Conservation (phyloP, 495 filamentous ascomycete genomes). For the Usnea hakonensis region DNA sequence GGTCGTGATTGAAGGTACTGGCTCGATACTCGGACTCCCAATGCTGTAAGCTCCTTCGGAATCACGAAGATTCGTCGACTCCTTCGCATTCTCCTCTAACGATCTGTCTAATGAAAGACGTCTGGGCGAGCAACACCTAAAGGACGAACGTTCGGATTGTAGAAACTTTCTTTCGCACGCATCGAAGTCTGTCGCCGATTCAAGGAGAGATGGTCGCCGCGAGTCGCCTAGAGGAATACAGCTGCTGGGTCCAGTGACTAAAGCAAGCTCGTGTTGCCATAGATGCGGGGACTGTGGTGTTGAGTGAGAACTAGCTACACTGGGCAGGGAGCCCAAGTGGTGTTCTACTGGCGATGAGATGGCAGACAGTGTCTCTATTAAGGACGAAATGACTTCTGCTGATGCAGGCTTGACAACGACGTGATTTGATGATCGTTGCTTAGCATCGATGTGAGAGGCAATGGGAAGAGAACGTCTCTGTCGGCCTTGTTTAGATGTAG, state of each 20-base stretch:
- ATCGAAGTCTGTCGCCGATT: not conserved
- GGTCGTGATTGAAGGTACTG: constrained; percentile 37
- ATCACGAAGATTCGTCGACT: constrained; percentile 7
- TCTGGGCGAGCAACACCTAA: not conserved
- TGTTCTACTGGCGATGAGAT: constrained; percentile 69
- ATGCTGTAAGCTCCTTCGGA: constrained; percentile 44
- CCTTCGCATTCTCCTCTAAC: not conserved
- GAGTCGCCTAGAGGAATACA: constrained; percentile 17
- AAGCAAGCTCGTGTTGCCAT: constrained; percentile 25
- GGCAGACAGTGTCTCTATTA: constrained; percentile 85
- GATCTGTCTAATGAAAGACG: not conserved
- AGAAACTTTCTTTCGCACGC: constrained; percentile 31
- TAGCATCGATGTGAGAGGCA: constrained; percentile 7
- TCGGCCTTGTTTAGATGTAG: constrained; percentile 11
- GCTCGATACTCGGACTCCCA: constrained; percentile 51
- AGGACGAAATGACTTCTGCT: constrained; percentile 85
- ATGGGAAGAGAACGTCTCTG: constrained; percentile 20
- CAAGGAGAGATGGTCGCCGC: constrained; percentile 10
- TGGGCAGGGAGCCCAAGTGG: constrained; percentile 60
- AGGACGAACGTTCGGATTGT: constrained; percentile 68
- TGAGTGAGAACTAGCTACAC: constrained; percentile 34
- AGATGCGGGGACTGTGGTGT: constrained; percentile 30
- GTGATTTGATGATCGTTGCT: constrained; percentile 31
- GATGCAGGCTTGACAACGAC: constrained; percentile 57
- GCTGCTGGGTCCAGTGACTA: constrained; percentile 9